Evolutionary conservation across 73 alveolate species (phyloP).

Genomic region (Blepharisma stoltei): DNA sequence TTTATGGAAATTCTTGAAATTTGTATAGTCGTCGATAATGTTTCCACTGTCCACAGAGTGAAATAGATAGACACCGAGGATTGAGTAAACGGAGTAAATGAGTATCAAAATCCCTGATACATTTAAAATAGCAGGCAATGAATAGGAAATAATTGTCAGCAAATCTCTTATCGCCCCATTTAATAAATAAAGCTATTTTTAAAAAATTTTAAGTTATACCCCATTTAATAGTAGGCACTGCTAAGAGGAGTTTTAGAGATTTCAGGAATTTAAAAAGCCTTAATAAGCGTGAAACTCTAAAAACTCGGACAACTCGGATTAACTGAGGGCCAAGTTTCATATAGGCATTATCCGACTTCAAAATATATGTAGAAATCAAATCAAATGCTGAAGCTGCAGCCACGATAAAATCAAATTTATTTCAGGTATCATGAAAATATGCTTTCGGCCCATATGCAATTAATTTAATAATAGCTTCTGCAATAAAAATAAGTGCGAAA

Average conservation of each 20-base stretch:
- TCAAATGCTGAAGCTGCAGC: slow-evolving; percentile 78
- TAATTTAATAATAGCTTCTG: slow-evolving; percentile 73
- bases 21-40: slow-evolving; percentile 56
- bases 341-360: slow-evolving; percentile 51
- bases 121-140: slow-evolving; percentile 88
- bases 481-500: slow-evolving; percentile 62
- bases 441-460: slow-evolving; percentile 63
- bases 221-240: slow-evolving; percentile 67
- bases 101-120: slow-evolving; percentile 84
- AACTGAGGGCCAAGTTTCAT: slow-evolving; percentile 69
- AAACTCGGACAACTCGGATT: slow-evolving; percentile 89
- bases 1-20: slow-evolving; percentile 75
- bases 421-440: slow-evolving; percentile 81
- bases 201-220: too few relatives aligned
- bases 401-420: slow-evolving; percentile 83
- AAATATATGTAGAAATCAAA: slow-evolving; percentile 57
- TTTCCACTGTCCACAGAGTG: slow-evolving; percentile 46
- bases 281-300: slow-evolving; percentile 83
- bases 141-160: slow-evolving; percentile 68
- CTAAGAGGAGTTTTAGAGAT: slow-evolving; percentile 71
- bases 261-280: slow-evolving; percentile 80
- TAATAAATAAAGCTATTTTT: too few relatives aligned
- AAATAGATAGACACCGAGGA: slow-evolving; percentile 88
- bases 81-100: slow-evolving; percentile 82
- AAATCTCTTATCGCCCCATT: slow-evolving; percentile 63